Evolutionary conservation across 2,329 filamentous ascomycete genomes (phyloP), one percentile per base, ranked within the genome.

Genomic region (Aspergillus sp.): DNA sequence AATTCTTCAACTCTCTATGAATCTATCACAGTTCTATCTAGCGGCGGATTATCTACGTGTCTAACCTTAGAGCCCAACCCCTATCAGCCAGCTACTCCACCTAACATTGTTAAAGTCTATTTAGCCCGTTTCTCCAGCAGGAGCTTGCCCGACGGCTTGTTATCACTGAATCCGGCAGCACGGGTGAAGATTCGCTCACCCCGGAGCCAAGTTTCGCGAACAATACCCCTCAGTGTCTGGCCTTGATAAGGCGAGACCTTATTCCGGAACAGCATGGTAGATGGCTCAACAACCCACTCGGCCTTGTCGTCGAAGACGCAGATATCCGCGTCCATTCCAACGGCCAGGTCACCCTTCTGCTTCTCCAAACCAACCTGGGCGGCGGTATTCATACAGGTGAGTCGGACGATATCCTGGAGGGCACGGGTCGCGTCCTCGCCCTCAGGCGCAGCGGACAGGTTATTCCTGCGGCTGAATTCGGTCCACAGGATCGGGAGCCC

Each of bases 251-350:
- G 92, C 56, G 88, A 92, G 79, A 91, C 93, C 69, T 91, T 91
- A 75, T 97, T 96, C 75, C 91, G 88, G 84, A 96, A 99, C 64
- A 95, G 83, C 92, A 99, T 96, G 49, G 91, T 91, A 60, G 84
- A 86, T n/a, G 83, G 81, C 57, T 84, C 78, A 50, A 96, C 87
- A 18, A 86, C 83, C 83, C 93, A 99, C 64, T 84, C 83, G 20
- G 85, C 86, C n/a, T 82, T 77, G 62, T 96, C 91, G 71, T 98
- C 93, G 71, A 98, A 97, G 15, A 98, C 87, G 66, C 91, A 95
- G 42, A 98, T 82, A 71, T 98, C 93, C 1, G 89, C 93, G 74
- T 98, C 93, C 75, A 91, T 89, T 0, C 93, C 93, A 0, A 86
- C 88, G 58, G 82, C 83, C 41, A 97, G 76, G 52, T 88, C 87